Base-by-base conservation (phyloP, 2,329 filamentous ascomycete genomes). In the Didymella lethalis region DNA sequence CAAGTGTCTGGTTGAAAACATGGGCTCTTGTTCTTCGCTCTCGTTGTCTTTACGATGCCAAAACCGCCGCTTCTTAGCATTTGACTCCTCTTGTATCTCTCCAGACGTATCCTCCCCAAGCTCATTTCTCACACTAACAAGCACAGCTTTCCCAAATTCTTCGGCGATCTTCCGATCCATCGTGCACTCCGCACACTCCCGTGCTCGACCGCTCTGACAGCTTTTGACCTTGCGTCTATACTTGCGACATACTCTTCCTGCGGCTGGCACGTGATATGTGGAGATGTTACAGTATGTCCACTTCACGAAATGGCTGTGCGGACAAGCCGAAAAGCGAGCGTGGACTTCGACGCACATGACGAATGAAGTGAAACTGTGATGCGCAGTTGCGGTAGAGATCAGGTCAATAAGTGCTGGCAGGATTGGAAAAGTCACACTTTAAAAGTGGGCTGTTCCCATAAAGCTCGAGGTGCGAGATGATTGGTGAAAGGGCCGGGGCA, bases 151-250 rank as follows among this genome's bases (percentile, higher is more conserved):
- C 1, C 41, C 41, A n/a, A 46, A 53, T 3, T 48, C 36, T 23
- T 44, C 29, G 10, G 16, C 10, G 12, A 49, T 49, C 38, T 49
- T 55, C 7, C 46, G 38, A 8, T 55, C 43, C 52, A 55, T 55
- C 12, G 38, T 29, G 11, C 53, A 44, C 7, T 34, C 38, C 0
- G 20, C 16, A 36, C 38, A 55, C 38, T 45, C 46, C 31, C 46
- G 12, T 8, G 29, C 28, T 43, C n/a, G n/a, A 11, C 20, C 53
- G 18, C 36, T 34, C 7, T 6, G 32, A 3, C 31, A n/a, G 6
- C 23, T 11, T 12, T 7, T 44, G 23, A 14, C 8, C 14, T n/a
- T 55, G 2, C 32, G 10, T 12, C 25, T 34, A 6, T 31, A 38
- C 3, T 18, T 2, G 0, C 23, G 29, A 20, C 40, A 56, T 3